Percentiles rank a stretch among this genome's conserved stretches.
Conservation (phyloP, 805 yeast species). For the Starmerella cellae region DNA sequence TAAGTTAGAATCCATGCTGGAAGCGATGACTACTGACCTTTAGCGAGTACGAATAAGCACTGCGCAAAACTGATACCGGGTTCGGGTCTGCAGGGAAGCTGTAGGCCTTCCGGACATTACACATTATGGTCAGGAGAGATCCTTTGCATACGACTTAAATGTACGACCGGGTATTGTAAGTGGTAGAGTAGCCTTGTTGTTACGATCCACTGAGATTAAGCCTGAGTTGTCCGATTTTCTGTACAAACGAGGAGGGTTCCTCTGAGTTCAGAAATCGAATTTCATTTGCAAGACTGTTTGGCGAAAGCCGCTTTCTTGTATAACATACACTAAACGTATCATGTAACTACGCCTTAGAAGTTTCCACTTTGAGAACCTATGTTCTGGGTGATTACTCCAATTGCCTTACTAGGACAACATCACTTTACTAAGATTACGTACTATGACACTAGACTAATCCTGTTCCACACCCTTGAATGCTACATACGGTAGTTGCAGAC, state of each 20-base stretch:
- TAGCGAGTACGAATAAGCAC: conserved; percentile 33
- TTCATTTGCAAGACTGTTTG: not conserved
- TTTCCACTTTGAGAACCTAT: no score
- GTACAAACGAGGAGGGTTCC: conserved; percentile 4
- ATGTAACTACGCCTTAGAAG: no score
- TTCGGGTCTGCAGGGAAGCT: conserved; percentile 10
- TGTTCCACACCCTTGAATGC: no score
- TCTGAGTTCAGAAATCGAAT: conserved; percentile 1
- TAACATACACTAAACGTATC: conserved; percentile 2
- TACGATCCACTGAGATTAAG: conserved; percentile 41
- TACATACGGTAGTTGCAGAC: no score
- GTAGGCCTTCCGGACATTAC: conserved; percentile 11
- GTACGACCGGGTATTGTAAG: conserved; percentile 38
- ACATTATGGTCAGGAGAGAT: conserved; percentile 30
- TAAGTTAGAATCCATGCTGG: conserved; percentile 44
- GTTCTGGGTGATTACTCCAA: no score
- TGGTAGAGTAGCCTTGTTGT: conserved; percentile 44
- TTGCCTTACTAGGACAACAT: no score
- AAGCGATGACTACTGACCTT: conserved; percentile 34
- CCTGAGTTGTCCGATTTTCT: conserved; percentile 32
- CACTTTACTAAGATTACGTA: no score
- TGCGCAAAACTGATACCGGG: conserved; percentile 10
- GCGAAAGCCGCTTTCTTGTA: not conserved
- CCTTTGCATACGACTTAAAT: conserved; percentile 37
- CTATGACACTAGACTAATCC: no score